phyloP scores from a whole-genome alignment of 805 yeast genomes.

The Lipomyces kockii region DNA sequence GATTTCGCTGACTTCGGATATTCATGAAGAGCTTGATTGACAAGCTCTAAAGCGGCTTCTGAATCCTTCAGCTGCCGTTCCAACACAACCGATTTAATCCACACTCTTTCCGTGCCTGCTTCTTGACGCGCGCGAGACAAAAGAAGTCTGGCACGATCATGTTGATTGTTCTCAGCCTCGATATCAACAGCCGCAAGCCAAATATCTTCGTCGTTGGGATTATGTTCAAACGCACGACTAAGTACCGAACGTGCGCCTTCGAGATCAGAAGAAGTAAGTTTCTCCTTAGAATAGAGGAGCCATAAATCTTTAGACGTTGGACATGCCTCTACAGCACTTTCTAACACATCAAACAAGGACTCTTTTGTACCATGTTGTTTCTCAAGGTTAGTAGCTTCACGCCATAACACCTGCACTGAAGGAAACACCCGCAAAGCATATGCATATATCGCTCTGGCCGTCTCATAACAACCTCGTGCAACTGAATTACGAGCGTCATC shows the following conservation, averaged over 20 bases:
- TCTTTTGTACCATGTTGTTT: constrained; percentile 38
- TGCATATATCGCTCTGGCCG: constrained; percentile 56
- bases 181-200: constrained; percentile 77
- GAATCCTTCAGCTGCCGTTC: constrained; percentile 50
- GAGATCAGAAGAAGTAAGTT: constrained; percentile 49
- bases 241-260: constrained; percentile 60
- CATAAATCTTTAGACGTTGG: constrained; percentile 58
- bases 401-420: constrained; percentile 42
- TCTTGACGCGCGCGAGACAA: constrained; percentile 50
- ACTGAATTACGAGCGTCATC: constrained; percentile 48
- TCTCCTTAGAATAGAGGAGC: constrained; percentile 74
- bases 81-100: constrained; percentile 64
- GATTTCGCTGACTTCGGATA: constrained; percentile 60
- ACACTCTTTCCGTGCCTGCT: constrained; percentile 55
- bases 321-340: constrained; percentile 56
- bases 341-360: constrained; percentile 54
- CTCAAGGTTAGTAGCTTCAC: constrained; percentile 42
- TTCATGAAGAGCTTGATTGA: constrained; percentile 54
- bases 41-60: constrained; percentile 49
- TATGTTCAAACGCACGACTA: constrained; percentile 50
- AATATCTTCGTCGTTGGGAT: constrained; percentile 57
- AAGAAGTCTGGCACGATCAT: constrained; percentile 47
- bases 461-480: constrained; percentile 41
- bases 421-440: constrained; percentile 57
- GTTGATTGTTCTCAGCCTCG: constrained; percentile 53